A percentile compares a stretch with the other conserved stretches of the same genome.
Evolutionary conservation across 768 basidiomycete genomes (phyloP).

Genomic region (Jaapia argillacea): DNA sequence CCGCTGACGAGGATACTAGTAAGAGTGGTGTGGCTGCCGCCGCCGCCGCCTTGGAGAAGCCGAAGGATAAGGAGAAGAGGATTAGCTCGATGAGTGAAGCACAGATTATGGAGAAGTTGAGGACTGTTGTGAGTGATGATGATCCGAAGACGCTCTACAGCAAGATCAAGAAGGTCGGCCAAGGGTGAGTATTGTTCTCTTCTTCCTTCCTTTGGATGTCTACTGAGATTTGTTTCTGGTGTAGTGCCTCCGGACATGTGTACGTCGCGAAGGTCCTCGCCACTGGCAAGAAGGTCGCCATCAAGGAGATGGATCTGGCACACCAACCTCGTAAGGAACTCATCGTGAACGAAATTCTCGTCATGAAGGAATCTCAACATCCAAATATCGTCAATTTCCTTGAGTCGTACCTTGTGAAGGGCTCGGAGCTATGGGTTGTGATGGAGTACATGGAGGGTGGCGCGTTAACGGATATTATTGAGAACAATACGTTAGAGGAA

Average conservation of each 20-base stretch:
- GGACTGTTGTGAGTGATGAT: slow-evolving; percentile 75
- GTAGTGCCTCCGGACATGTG: slow-evolving; percentile 92
- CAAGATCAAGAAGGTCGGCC: slow-evolving; percentile 98
- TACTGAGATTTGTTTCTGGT: slow-evolving; percentile 3
- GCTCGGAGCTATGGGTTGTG: slow-evolving; percentile 89
- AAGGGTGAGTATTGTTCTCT: slow-evolving; percentile 59
- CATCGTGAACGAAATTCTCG: slow-evolving; percentile 95
- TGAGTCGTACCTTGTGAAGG: slow-evolving; percentile 83
- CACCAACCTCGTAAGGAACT: slow-evolving; percentile 95
- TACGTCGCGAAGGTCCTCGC: slow-evolving; percentile 90
- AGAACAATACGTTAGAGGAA: slow-evolving; percentile 91
- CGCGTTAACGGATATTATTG: slow-evolving; percentile 94
- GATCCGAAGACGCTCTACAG: slow-evolving; percentile 88
- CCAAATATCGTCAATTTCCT: slow-evolving; percentile 97
- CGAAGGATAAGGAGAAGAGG: slow-evolving; percentile 68
- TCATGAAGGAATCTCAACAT: slow-evolving; percentile 98
- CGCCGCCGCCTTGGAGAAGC: slow-evolving; percentile 53
- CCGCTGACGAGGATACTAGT: slow-evolving; percentile 35
- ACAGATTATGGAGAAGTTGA: slow-evolving; percentile 96
- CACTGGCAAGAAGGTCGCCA: slow-evolving; percentile 83
- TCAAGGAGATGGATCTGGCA: slow-evolving; percentile 96
- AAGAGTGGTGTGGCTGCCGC: slow-evolving; percentile 56
- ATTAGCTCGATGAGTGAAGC: slow-evolving; percentile 96
- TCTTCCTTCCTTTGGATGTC: background rate
- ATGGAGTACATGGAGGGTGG: slow-evolving; percentile 99